Evolutionary conservation across 2,329 filamentous ascomycete genomes (phyloP), one percentile per base, ranked within the genome.

Genomic region (Fusarium pininemorale): DNA sequence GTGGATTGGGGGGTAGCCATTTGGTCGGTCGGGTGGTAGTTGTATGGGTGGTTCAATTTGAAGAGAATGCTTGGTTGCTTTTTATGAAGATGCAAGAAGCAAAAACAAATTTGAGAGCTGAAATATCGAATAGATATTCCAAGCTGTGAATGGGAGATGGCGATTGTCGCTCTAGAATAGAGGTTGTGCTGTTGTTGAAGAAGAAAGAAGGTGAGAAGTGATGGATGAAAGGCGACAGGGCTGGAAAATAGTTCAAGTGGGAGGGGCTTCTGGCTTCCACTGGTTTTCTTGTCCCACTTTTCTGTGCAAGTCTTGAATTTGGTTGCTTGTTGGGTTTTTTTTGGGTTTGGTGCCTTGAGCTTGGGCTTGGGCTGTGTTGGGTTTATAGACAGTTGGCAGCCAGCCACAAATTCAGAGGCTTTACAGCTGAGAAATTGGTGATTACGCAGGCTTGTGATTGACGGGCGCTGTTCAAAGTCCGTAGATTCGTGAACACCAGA

Each of bases 1-100:
- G 84, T 87, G 35, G 88, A 87, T 70, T 87, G 85, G 38, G 90
- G 90, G 16, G 89, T 87, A 35, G 90, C 87, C 90, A 92, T 91
- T 57, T 70, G 76, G 45, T 63, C 69, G 69, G 64, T 74, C 54
- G 66, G 53, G 66, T 47, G 59, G 45, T 44, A 38, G 37, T 60
- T 66, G 63, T 57, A 60, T 37, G 64, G 28, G 63, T 38, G 48
- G 54, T 55, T 58, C 55, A 60, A 60, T 53, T 51, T 38, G 62
- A 66, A 42, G 30, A 44, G 45, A 55, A 67, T 66, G 61, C 48
- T 69, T 69, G 44, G 14, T 54, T 63, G 48, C 26, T 60, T 48
- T 30, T 16, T 61, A 24, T 54, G 55, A 48, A 41, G 42, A 50
- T 63, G 45, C 55, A 55, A 71, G 45, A 67, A 63, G 50, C 65